Base-by-base conservation (phyloP, 2,329 filamentous ascomycete species). In the Aspergillus thermomutatus region DNA sequence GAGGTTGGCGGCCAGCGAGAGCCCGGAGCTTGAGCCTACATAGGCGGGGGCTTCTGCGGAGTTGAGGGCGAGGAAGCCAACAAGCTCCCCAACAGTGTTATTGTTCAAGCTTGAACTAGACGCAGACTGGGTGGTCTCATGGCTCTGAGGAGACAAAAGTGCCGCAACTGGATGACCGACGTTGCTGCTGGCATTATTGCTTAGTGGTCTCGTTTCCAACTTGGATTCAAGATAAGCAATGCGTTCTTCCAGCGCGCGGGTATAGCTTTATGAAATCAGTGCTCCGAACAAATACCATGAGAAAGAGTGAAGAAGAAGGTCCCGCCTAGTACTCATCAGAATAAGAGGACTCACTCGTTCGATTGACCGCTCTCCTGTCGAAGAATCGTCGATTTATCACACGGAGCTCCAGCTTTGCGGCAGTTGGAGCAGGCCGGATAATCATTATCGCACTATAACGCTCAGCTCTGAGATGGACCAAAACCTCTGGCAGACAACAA, bases 61-160 rank as follows among this genome's bases (percentile, higher is more conserved):
- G 52, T 77, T 80, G 31, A 80, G 67, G 11, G 79, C 78, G 19
- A 82, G 70, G 26, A 81, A 76, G 1, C 79, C 79, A n/a, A 82
- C 79, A 7, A 81, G 75, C 53, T 82, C 79, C 6, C 72, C 70
- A 1, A 74, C 63, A 0, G 70, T 66, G 57, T 77, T 75, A 52
- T 70, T 72, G 25, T 69, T 67, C 3, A 70, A 56, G 0, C 67
- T 65, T 4, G 65, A 60, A 0, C 63, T 51, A 23, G 60, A 34
- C n/a, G 50, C 50, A 27, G 58, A 53, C 31, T 64, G 66, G 1
- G 58, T 56, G 45, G 62, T 59, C 27, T 64, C 53, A 26, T 61
- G 63, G 3, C 51, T 62, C 14, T 65, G 65, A 19, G 66, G 63
- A 11, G 68, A 67, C 51, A 66, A 57, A 14, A 68, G 51, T n/a